Base-by-base conservation (phyloP, 2,329 filamentous ascomycete genomes). In the Scolecobasidium constrictum region DNA sequence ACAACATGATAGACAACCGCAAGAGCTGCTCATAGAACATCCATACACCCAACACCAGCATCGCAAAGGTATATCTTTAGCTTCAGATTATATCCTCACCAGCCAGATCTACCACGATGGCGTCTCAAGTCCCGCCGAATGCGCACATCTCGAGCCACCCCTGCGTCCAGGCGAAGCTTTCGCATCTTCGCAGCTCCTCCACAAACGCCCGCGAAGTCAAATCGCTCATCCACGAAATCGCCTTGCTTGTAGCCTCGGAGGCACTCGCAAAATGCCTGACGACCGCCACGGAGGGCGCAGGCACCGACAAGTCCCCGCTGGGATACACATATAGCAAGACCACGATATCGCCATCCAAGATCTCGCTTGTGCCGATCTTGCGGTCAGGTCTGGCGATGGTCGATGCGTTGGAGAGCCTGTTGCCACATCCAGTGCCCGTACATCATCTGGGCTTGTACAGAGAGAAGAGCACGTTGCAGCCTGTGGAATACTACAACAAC, bases 401-500 rank as follows among this genome's bases (percentile, higher is more conserved):
- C 35, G 85, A 94, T 57, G 83, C 86, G 19, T 68, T 94, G 35
- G 81, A 90, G 66, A 80, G 79, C 20, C 73, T 96, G 54, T 85
- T 96, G 46, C 88, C 90, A 15, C 59, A 64, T 28, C 75, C 86
- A 12, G 83, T 90, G 22, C 81, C 87, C 5, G 77, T 95, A 49
- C 87, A 96, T 67, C 90, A 96, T 61, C 81, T 96, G 5, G 90
- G 92, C 51, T 81, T 96, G 56, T 96, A 90, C 72, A 86, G 88
- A 57, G 88, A 95, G 60, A 86, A 83, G 47, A 77, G 78, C 44
- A 90, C 85, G 35, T 79, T 95, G 44, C 78, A 86, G 55, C 86
- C 88, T 3, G 88, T 95, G 46, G 88, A 94, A 65, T 94, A 95
- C 74, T 95, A 95, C 75, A 95, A 95, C 71, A 94, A 94, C 64